Evolutionary conservation across 768 basidiomycete species (phyloP).

Genomic region (Xerocomellus chrysenteron): DNA sequence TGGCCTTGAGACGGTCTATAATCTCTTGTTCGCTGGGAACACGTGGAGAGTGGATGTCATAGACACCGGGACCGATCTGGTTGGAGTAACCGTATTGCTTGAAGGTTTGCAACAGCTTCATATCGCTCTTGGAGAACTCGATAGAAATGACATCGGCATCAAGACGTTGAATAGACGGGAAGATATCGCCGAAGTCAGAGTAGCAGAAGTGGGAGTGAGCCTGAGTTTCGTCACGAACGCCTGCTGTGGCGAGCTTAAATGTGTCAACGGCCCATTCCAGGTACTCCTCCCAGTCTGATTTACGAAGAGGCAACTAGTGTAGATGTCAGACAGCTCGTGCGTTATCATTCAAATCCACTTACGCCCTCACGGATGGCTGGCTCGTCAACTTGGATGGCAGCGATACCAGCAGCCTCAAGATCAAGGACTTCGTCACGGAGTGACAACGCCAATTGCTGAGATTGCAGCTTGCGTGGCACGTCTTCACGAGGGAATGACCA

Average conservation of each 20-base stretch:
- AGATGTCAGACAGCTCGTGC: background rate
- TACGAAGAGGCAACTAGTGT: constrained; percentile 86
- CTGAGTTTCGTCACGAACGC: constrained; percentile 91
- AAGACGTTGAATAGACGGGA: constrained; percentile 93
- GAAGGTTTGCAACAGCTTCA: constrained; percentile 97
- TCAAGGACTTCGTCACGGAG: constrained; percentile 98
- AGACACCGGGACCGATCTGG: constrained; percentile 97
- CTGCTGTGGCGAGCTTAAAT: constrained; percentile 96
- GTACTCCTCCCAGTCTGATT: constrained; percentile 94
- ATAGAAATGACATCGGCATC: constrained; percentile 99
- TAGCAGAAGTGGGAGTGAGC: constrained; percentile 99
- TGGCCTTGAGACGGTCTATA: constrained; percentile 83
- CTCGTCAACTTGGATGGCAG: constrained; percentile 99
- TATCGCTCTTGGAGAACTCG: constrained; percentile 97
- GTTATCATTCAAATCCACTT: constrained; percentile 32
- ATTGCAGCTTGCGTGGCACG: constrained; percentile 93
- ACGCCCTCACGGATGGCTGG: constrained; percentile 99
- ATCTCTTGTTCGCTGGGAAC: constrained; percentile 93
- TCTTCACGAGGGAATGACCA: constrained; percentile 99
- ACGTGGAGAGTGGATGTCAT: constrained; percentile 99
- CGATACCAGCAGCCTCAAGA: constrained; percentile 94
- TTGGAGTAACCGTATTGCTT: constrained; percentile 93
- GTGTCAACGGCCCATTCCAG: constrained; percentile 98
- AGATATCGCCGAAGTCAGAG: constrained; percentile 98
- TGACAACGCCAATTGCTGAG: constrained; percentile 95